Evolutionary conservation across 2,329 filamentous ascomycete species (phyloP).

Genomic region (Paracoccidioides brasiliensis): DNA sequence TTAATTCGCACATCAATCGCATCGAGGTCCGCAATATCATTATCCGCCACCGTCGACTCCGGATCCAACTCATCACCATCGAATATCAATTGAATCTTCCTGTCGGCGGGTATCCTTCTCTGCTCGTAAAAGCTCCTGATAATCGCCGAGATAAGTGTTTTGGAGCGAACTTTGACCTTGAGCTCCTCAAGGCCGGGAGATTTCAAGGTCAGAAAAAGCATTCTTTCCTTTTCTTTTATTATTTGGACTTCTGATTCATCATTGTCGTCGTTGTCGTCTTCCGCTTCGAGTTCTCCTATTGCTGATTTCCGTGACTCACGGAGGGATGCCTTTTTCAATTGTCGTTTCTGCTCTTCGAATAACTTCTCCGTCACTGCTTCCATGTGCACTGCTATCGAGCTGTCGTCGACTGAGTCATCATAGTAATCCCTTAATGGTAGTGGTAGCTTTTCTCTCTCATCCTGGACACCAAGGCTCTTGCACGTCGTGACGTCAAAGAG

Average conservation of each 20-base stretch:
- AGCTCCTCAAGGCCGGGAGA: constrained; percentile 39
- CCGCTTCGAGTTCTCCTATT: constrained; percentile 14
- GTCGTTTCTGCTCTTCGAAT: constrained; percentile 29
- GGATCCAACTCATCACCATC: constrained; percentile 61
- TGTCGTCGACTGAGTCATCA: constrained; percentile 24
- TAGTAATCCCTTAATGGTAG: constrained; percentile 21
- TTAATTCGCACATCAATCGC: constrained; percentile 60
- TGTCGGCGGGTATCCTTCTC: constrained; percentile 39
- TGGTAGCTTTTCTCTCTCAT: constrained; percentile 25
- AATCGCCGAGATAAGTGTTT: constrained; percentile 50
- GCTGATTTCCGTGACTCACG: constrained; percentile 8
- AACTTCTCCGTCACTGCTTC: constrained; percentile 62
- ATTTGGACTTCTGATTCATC: not conserved
- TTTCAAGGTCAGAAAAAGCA: constrained; percentile 38
- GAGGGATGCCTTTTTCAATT: constrained; percentile 12
- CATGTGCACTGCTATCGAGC: constrained; percentile 51
- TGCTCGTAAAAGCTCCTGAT: constrained; percentile 47
- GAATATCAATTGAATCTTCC: constrained; percentile 51
- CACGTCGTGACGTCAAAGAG: constrained; percentile 68
- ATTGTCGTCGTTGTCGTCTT: constrained; percentile 9
- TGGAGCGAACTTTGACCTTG: constrained; percentile 30
- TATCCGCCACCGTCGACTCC: constrained; percentile 46
- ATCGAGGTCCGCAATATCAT: constrained; percentile 64
- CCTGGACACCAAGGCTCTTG: constrained; percentile 49
- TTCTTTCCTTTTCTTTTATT: constrained; percentile 6